Percentiles rank a stretch among this genome's conserved stretches.
Evolutionary conservation across 2,329 filamentous ascomycete species (phyloP).

Genomic region (Fusarium mexicanum): DNA sequence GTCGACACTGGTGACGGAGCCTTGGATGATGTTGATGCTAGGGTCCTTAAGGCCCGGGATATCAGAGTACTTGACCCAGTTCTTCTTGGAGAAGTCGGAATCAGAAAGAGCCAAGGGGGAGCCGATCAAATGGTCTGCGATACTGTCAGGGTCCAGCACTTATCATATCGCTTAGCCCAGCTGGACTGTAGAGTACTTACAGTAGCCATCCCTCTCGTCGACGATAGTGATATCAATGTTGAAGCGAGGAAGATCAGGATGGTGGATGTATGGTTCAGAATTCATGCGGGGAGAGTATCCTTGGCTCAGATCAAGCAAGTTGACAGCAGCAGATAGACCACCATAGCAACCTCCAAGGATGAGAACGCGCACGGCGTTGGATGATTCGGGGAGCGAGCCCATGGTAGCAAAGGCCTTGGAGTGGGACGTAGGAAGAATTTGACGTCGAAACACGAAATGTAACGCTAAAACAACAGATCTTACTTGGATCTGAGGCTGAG

Average conservation of each 20-base stretch:
- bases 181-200: slow-evolving; percentile 57
- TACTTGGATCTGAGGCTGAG: slow-evolving; percentile 6
- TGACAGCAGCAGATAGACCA: slow-evolving; percentile 73
- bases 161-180: background rate
- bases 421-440: slow-evolving; percentile 8
- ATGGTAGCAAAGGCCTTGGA: slow-evolving; percentile 38
- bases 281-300: slow-evolving; percentile 62
- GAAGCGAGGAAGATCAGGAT: slow-evolving; percentile 57
- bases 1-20: slow-evolving; percentile 70
- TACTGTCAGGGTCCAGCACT: slow-evolving; percentile 3
- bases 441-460: background rate
- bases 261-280: slow-evolving; percentile 50
- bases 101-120: slow-evolving; percentile 76
- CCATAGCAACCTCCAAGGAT: slow-evolving; percentile 77
- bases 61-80: slow-evolving; percentile 76
- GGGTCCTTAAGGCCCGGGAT: slow-evolving; percentile 72
- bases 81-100: slow-evolving; percentile 69
- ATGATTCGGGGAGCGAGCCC: slow-evolving; percentile 43
- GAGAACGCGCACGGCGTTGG: slow-evolving; percentile 64
- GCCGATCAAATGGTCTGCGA: slow-evolving; percentile 77
- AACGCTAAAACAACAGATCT: slow-evolving; percentile 2
- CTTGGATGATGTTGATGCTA: slow-evolving; percentile 72
- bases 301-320: slow-evolving; percentile 72
- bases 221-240: slow-evolving; percentile 77
- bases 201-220: slow-evolving; percentile 85